Evolutionary conservation across 169 alveolate genomes (phyloP), one percentile per base, ranked within the genome.

Genomic region (Cryptosporidium bovis): DNA sequence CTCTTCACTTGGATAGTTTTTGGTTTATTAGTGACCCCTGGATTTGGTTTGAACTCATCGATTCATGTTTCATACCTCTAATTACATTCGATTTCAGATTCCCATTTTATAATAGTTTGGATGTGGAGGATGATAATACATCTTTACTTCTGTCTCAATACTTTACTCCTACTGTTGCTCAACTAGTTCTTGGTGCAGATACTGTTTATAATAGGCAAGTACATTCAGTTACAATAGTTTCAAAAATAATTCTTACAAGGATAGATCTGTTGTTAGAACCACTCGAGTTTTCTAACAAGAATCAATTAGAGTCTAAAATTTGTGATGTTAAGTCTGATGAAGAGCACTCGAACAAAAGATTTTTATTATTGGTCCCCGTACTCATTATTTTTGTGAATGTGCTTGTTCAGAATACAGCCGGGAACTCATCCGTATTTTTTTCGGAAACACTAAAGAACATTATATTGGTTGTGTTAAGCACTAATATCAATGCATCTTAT

Each of bases 1-100:
- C 87, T 44, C 60, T 46, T 6, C 87, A 56, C 18, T 18, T 77
- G 29, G 40, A 46, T 34, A 77, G 77, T 13, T 56, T 71, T 24
- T 77, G 87, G 87, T 77, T 60, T 77, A 51, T 77, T 16, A 62
- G 71, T 27, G 53, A 48, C 15, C 87, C 87, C 18, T 77, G 69
- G 71, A 62, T 60, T 29, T 77, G 87, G 87, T 27, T 56, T 24
- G 64, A 77, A 27, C 27, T 77, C 3, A 77, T 77, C n/a, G 77
- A 77, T 27, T 27, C 64, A 24, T 46, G 77, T 24, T 77, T 77
- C 64, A 31, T 77, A 16, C 77, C 87, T 27, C 20, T 77, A 62
- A 77, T 77, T 60, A 77, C 87, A 34, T 77, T 40, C 50, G 71
- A 77, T 18, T 77, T 77, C 29, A 40, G 46, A n/a, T 77, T 77